Base-by-base conservation (phyloP, 2,329 filamentous ascomycete species). In the Fusarium dimerum region DNA sequence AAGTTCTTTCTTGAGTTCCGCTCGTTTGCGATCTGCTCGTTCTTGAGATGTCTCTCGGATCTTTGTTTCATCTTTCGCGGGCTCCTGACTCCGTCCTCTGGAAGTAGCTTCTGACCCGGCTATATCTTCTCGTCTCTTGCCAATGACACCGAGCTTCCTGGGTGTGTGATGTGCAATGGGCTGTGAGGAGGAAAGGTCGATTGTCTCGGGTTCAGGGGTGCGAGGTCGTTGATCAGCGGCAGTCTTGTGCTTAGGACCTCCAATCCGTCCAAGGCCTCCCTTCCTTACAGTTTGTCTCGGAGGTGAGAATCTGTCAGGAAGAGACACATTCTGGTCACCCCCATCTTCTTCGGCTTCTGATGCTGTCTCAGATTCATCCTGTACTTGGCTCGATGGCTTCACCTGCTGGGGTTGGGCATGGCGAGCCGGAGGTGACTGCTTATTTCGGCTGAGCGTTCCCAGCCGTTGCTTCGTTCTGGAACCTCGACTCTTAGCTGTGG, bases 1-100 rank as follows among this genome's bases (percentile, higher is more conserved):
- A 13, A 82, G 66, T 36, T 83, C 78, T 50, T 69, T 73, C 50
- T 79, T 76, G 29, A 82, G 66, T 57, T 83, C 78, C n/a, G 75
- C 72, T 45, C 80, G 73, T 54, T 76, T 78, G 36, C 78, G 71
- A 52, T 81, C 76, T 3, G 79, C 78, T 26, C 74, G 68, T 46
- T 79, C 76, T 56, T 72, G 68, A 3, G 76, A 76, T 0, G 72
- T 76, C 55, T 78, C 76, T 50, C 73, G 71, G 29, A 66, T 61
- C 46, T 68, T 63, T 13, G 69, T 51, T 30, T 65, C 60, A 29
- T 66, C 58, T 13, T 52, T 54, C 10, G 26, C 40, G n/a, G 46
- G 17, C 12, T 54, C 47, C 13, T 62, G 56, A 29, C 51, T 56
- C 44, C 63, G 65, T 26, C 61, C 65, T 40, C 59, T 64, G 9